Conservation (phyloP, 2,329 filamentous ascomycete genomes). For the Malbranchea zuffiana region DNA sequence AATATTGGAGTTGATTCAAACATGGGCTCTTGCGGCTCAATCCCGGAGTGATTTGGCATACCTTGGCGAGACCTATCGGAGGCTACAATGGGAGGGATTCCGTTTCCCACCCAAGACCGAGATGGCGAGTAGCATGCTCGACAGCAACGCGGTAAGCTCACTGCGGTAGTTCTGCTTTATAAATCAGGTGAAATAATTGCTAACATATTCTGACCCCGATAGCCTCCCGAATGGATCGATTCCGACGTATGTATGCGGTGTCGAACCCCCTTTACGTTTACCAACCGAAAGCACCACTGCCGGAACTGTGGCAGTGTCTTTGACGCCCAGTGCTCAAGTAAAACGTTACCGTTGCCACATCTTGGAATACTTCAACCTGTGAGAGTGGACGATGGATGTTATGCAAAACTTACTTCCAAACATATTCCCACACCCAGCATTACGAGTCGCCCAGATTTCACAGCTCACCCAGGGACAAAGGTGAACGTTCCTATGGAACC, state of each 20-base stretch:
- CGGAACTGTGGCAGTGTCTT: conserved; percentile 97
- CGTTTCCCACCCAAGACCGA: conserved; percentile 77
- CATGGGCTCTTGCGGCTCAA: conserved; percentile 83
- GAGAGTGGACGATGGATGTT: conserved; percentile 91
- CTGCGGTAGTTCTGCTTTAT: conserved; percentile 7
- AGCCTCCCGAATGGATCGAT: conserved; percentile 96
- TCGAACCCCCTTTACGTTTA: conserved; percentile 89
- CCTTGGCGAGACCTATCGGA: conserved; percentile 76
- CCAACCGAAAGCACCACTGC: conserved; percentile 96
- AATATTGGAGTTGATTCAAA: conserved; percentile 87
- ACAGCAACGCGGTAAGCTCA: conserved; percentile 75
- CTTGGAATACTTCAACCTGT: conserved; percentile 85
- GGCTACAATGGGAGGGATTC: conserved; percentile 72
- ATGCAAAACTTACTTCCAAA: conserved; percentile 76
- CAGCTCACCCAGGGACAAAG: conserved; percentile 47
- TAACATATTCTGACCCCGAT: conserved; percentile 8
- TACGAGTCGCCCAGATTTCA: conserved; percentile 31
- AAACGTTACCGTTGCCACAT: conserved; percentile 77
- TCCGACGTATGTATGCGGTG: conserved; percentile 99
- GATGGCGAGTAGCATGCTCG: conserved; percentile 93
- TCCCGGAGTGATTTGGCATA: conserved; percentile 73
- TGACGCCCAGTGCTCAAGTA: conserved; percentile 86
- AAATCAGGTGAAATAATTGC: conserved; percentile 5
- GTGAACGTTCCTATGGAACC: conserved; percentile 76
- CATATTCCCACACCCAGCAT: conserved; percentile 34